phyloP scores from a whole-genome alignment of 352 stramenopile species.

The Pythium insidiosum region DNA sequence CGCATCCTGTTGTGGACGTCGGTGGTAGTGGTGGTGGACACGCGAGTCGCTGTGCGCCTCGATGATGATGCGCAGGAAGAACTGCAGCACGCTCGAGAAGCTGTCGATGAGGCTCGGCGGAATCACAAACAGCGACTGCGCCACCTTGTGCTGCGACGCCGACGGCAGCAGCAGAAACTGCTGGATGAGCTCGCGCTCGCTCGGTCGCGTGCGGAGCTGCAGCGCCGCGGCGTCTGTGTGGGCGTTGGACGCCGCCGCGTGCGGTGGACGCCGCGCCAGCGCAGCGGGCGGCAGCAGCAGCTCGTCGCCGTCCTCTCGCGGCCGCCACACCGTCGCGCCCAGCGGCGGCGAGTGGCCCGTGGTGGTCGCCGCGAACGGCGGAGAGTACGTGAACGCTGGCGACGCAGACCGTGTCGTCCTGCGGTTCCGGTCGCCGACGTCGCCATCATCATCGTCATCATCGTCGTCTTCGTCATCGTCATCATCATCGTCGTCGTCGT shows the following conservation, averaged over 20 bases:
- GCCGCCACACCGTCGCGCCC: background rate
- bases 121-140: conserved; percentile 33
- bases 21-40: conserved; percentile 8
- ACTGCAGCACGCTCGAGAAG: conserved; percentile 50
- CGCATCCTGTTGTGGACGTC: background rate
- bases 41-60: conserved; percentile 29
- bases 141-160: conserved; percentile 32
- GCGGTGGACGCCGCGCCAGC: too few relatives aligned
- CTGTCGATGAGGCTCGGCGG: conserved; percentile 27
- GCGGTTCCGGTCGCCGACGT: background rate
- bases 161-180: conserved; percentile 27
- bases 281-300: too few relatives aligned
- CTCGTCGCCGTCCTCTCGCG: too few relatives aligned
- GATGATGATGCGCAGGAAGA: conserved; percentile 56
- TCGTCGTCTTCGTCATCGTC: background rate
- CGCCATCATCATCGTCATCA: background rate
- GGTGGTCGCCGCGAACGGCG: conserved; percentile 3
- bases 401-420: background rate
- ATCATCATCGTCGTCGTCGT: background rate
- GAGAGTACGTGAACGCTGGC: background rate
- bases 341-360: background rate
- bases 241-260: background rate
- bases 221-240: conserved; percentile 10
- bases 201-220: conserved; percentile 12
- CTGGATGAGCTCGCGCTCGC: conserved; percentile 25